These are phyloP conservation scores for Acer campestre DNA, from an alignment of 345 rosid species.

Conservation along the genomic window DNA sequence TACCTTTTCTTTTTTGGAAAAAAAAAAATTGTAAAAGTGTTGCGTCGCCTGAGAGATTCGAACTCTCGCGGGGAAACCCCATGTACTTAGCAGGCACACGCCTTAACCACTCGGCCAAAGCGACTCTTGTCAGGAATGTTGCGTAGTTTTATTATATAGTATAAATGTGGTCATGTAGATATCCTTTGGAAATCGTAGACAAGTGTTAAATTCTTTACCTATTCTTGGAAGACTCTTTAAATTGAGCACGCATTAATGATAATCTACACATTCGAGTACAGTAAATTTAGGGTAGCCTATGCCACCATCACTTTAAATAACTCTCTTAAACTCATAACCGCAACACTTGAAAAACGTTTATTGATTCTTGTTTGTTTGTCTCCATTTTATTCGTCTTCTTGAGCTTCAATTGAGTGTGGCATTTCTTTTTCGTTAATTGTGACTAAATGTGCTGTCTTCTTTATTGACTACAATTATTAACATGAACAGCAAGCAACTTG, in stretches of 20 bases:
- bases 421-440: background rate
- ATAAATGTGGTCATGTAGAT: too few relatives aligned
- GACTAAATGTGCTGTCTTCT: background rate
- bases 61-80: slow-evolving; percentile 77
- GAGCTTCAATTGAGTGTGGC: background rate
- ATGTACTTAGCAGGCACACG: slow-evolving; percentile 80
- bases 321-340: too few relatives aligned
- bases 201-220: background rate
- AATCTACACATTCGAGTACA: background rate
- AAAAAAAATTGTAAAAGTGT: background rate
- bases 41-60: slow-evolving; percentile 77
- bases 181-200: too few relatives aligned
- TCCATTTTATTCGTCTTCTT: background rate
- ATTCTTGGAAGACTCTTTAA: background rate
- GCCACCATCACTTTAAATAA: too few relatives aligned
- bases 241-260: background rate
- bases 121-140: slow-evolving; percentile 22
- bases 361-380: background rate
- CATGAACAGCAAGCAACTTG: background rate
- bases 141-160: too few relatives aligned
- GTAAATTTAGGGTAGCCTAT: too few relatives aligned
- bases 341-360: too few relatives aligned
- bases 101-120: slow-evolving; percentile 93
- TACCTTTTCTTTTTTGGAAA: too few relatives aligned
- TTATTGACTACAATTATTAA: background rate